Evolutionary conservation across 1,284 basidiomycete genomes (phyloP), one percentile per base, ranked within the genome.

Genomic region (Macrocystidia cucumis): DNA sequence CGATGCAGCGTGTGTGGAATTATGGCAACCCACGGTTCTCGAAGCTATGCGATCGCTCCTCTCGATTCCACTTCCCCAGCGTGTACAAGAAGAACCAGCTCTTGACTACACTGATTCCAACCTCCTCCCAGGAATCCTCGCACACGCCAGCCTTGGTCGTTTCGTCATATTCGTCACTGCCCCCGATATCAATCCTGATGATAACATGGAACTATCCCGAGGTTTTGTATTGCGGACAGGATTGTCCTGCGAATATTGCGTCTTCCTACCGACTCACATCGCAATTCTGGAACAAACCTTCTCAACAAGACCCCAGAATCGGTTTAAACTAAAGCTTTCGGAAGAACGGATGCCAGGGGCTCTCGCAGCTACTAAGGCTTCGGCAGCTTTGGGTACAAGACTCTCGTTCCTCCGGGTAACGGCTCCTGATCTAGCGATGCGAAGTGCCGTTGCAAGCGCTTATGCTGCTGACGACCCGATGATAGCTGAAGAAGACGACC

Each of bases 121-220:
- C 29, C 54, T 80, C 16, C 76, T 78, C 3, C 51, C 62, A 11
- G 84, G 86, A 1, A 46, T 83, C 17, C 63, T 68, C 8, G 48
- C 67, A 11, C 73, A 78, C n/a, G 22, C 82, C 20, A 70, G 82
- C 0, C 45, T 91, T 19, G 74, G 68, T 1, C 69, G 70, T n/a
- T 60, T 86, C 31, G 74, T 79, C 29, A 46, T 85, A 7, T 78
- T 87, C 39, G 51, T 89, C 25, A 86, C 86, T 4, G 74, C 82
- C 12, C 71, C 69, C 22, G 91, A 92, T 51, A 67, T 90, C 32
- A 87, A 86, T 42, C 85, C 86, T 0, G 58, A 68, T 0, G 80
- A 84, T 45, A 65, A 69, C 12, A 55, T 74, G 35, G 74, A 73
- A 21, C 66, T 91, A 6, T 77, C 76, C 2, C 74, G 87, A 17